These are phyloP conservation scores for Dothideomycetidae sp. DNA, from an alignment of 2,329 filamentous ascomycete genomes.

Conservation along the genomic window DNA sequence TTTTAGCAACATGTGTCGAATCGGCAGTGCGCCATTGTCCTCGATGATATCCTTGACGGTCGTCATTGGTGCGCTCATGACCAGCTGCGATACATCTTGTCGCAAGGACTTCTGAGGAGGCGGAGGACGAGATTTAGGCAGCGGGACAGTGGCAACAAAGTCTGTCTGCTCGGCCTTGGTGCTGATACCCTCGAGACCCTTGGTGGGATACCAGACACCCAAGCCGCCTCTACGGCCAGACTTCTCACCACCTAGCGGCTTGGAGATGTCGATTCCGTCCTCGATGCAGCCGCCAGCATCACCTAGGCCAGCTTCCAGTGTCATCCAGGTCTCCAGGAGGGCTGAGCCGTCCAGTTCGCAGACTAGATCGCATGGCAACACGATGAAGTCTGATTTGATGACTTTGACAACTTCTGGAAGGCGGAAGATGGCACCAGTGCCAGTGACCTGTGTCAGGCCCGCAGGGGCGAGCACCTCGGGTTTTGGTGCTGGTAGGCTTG, in stretches of 20 bases:
- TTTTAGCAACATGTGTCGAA: slow-evolving; percentile 62
- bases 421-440: slow-evolving; percentile 77
- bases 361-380: slow-evolving; percentile 85
- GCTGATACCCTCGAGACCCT: slow-evolving; percentile 47
- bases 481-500: slow-evolving; percentile 55
- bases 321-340: slow-evolving; percentile 84
- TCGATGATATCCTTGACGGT: slow-evolving; percentile 73
- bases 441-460: slow-evolving; percentile 66
- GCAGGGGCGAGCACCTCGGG: slow-evolving; percentile 64
- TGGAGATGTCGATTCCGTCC: slow-evolving; percentile 34
- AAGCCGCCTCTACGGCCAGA: slow-evolving; percentile 60
- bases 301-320: slow-evolving; percentile 57
- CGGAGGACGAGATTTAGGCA: slow-evolving; percentile 43
- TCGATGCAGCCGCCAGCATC: slow-evolving; percentile 40
- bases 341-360: slow-evolving; percentile 76
- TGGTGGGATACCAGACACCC: slow-evolving; percentile 83
- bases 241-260: slow-evolving; percentile 39
- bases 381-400: slow-evolving; percentile 73
- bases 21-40: slow-evolving; percentile 54
- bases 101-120: slow-evolving; percentile 51
- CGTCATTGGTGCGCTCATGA: slow-evolving; percentile 78
- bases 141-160: slow-evolving; percentile 65
- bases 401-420: slow-evolving; percentile 66
- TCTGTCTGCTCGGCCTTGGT: slow-evolving; percentile 88
- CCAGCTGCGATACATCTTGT: slow-evolving; percentile 57